Evolutionary conservation across 2,329 filamentous ascomycete species (phyloP).

Genomic region (Nigrospora sphaerica): DNA sequence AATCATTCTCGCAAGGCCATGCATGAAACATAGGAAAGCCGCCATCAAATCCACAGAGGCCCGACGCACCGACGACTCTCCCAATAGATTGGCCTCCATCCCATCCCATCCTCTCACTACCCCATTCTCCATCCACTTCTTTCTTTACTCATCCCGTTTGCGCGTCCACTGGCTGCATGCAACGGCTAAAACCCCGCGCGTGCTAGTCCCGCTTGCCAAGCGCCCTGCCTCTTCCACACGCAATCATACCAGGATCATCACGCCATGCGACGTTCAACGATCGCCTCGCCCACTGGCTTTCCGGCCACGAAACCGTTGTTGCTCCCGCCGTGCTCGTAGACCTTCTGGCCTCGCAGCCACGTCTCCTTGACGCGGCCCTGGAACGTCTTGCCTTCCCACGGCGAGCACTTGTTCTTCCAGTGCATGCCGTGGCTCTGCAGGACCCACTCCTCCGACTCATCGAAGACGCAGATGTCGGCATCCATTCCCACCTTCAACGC

Average conservation of each 20-base stretch:
- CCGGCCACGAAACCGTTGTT: constrained; percentile 43
- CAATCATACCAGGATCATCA: constrained; percentile 13
- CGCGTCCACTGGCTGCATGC: too few relatives aligned
- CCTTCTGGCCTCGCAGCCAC: constrained; percentile 69
- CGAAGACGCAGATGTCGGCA: constrained; percentile 87
- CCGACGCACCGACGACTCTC: too few relatives aligned
- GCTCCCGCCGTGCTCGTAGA: constrained; percentile 61
- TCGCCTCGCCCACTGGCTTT: constrained; percentile 43
- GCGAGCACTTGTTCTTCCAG: constrained; percentile 88
- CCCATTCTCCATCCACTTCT: too few relatives aligned
- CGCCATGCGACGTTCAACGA: constrained; percentile 51
- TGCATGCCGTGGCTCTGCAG: constrained; percentile 75
- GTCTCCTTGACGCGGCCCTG: constrained; percentile 76
- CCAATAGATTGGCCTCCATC: too few relatives aligned
- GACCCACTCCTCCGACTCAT: constrained; percentile 72
- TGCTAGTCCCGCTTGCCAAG: not conserved
- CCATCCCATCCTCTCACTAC: too few relatives aligned
- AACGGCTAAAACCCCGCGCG: too few relatives aligned
- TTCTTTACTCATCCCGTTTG: too few relatives aligned
- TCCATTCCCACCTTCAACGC: constrained; percentile 74
- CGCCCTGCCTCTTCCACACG: not conserved
- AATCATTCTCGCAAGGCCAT: too few relatives aligned
- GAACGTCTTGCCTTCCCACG: constrained; percentile 77
- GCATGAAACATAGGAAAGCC: too few relatives aligned
- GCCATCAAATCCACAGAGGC: too few relatives aligned